A percentile compares a stretch with the other conserved stretches of the same genome.
These are phyloP conservation scores for Linum usitatissimum DNA, from an alignment of 345 rosid species.

Conservation along the genomic window DNA sequence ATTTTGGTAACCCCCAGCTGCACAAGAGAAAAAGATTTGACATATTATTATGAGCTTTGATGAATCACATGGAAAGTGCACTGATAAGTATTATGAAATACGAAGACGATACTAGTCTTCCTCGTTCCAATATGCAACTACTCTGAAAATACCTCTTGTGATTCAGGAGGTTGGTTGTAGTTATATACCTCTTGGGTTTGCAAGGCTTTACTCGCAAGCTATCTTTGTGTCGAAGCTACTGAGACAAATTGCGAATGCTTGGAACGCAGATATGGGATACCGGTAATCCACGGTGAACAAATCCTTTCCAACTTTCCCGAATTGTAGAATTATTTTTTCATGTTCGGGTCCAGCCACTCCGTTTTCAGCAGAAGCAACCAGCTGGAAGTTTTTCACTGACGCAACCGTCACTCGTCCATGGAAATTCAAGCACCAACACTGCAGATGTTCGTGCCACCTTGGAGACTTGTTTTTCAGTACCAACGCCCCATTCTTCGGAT, in stretches of 20 bases:
- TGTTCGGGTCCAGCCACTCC: conserved; percentile 8
- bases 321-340: conserved; percentile 3
- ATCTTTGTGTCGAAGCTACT: conserved; percentile 11
- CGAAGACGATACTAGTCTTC: neutral
- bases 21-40: neutral
- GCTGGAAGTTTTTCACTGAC: conserved; percentile 10
- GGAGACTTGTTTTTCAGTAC: conserved; percentile 9
- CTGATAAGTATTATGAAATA: no score
- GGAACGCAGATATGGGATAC: conserved; percentile 8
- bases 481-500: conserved; percentile 17
- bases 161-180: neutral
- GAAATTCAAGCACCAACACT: conserved; percentile 10
- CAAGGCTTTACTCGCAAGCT: conserved; percentile 1
- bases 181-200: neutral
- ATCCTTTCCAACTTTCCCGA: conserved; percentile 10
- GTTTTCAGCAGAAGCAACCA: conserved; percentile 8
- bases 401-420: conserved; percentile 9
- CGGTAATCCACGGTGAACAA: conserved; percentile 9
- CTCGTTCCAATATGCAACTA: neutral
- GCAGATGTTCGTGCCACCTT: conserved; percentile 10
- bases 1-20: neutral
- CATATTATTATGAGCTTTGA: no score
- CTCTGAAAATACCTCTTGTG: no score
- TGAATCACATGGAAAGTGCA: no score
- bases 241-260: conserved; percentile 9